Evolutionary conservation across 2,329 filamentous ascomycete genomes (phyloP).

Genomic region (Fusarium mangiferae): DNA sequence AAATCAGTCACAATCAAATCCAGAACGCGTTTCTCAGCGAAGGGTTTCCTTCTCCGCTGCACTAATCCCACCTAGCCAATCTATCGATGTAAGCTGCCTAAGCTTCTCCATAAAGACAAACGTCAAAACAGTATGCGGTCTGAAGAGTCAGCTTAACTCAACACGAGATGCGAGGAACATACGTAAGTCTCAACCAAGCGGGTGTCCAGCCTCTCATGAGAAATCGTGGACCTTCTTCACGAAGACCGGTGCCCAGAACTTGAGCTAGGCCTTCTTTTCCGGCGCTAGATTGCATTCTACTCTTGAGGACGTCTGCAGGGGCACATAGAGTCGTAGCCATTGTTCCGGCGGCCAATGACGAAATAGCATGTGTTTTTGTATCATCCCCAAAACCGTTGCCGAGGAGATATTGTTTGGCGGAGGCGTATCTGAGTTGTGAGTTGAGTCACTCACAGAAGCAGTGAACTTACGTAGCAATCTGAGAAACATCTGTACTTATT

Average conservation of each 20-base stretch:
- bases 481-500: constrained; percentile 51
- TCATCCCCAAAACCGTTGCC: constrained; percentile 49
- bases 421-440: constrained; percentile 45
- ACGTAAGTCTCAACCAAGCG: constrained; percentile 57
- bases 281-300: constrained; percentile 50
- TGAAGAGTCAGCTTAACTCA: constrained; percentile 28
- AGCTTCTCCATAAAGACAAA: constrained; percentile 60
- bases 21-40: background rate
- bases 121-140: constrained; percentile 57
- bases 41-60: constrained; percentile 17
- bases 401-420: constrained; percentile 49
- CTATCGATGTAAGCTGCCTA: constrained; percentile 46
- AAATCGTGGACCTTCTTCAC: constrained; percentile 54
- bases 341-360: constrained; percentile 56
- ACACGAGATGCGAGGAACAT: background rate
- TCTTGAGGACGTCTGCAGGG: constrained; percentile 58
- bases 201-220: constrained; percentile 60
- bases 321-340: constrained; percentile 58
- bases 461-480: constrained; percentile 54
- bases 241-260: constrained; percentile 49
- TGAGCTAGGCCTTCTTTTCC: constrained; percentile 48
- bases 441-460: background rate
- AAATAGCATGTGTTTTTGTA: constrained; percentile 52
- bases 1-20: background rate
- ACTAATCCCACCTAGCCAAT: constrained; percentile 29